Base-by-base conservation (phyloP, 169 alveolate species). In the Perkinsus marinus region DNA sequence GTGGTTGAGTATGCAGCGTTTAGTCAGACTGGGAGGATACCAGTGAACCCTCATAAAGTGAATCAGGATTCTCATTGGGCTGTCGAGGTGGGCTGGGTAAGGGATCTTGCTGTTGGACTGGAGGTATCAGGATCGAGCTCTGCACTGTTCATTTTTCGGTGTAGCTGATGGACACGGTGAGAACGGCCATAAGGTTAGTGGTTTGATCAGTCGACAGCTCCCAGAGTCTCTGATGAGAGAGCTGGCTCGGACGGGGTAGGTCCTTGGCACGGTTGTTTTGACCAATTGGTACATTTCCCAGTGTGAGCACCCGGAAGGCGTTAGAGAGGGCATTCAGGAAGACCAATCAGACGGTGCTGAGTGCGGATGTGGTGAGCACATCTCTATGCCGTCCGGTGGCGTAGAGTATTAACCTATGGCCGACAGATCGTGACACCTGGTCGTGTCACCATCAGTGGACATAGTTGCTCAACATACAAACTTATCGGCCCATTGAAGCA, bases 121-220 rank as follows among this genome's bases (percentile, higher is more conserved):
- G 30, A 6, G 34, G 22, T 57, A 30, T 26, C 26, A 57, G 79
- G 34, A 26, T 16, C 26, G 34, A 57, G 79, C 26, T 57, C 79
- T 90, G 39, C 91, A 93, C 38, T 90, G 93, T 41, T 94, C 93
- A 92, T 93, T 95, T 68, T 94, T 95, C 68, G 95, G 97, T 0
- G 98, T 97, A 0, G 95, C 97, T 91, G 98, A 97, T 91, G 98
- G 98, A 19, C 98, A 97, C 93, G 98, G 98, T 39, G 92, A 94
- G 0, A 94, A 95, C 92, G 98, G 98, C 0, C 98, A 96, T 92
- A 92, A 93, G 57, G 98, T 96, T 0, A 94, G 97, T 39, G 95
- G 95, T 3, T 96, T 93, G 91, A 95, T 97, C n/a, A 96, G 96
- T 90, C 92, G 93, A 68, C 69, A 89, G 43, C 92, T 95, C 37